phyloP scores from a whole-genome alignment of 768 basidiomycete genomes.

The Lepiota subincarnata region DNA sequence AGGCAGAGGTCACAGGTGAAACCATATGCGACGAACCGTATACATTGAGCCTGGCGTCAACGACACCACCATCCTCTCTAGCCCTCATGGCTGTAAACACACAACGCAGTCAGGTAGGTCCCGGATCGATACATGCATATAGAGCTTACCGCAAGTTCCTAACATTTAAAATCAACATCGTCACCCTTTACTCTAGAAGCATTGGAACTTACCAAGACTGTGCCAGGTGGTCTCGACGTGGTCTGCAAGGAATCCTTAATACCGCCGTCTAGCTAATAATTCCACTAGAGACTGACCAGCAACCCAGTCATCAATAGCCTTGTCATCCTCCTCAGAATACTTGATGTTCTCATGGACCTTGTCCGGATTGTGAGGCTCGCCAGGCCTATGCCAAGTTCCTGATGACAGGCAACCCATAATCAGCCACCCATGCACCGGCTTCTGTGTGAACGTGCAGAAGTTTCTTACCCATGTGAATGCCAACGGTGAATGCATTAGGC shows the following conservation, averaged over 20 bases:
- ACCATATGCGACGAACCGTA: constrained; percentile 31
- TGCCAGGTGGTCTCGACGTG: constrained; percentile 81
- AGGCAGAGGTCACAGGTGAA: neutral
- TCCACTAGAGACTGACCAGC: constrained; percentile 28
- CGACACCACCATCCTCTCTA: constrained; percentile 59
- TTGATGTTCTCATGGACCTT: constrained; percentile 64
- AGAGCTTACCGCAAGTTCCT: constrained; percentile 41
- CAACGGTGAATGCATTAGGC: constrained; percentile 60
- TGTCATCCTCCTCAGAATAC: constrained; percentile 64
- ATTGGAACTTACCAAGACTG: constrained; percentile 44
- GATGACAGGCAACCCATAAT: constrained; percentile 42
- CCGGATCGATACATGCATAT: too few relatives aligned
- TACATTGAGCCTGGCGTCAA: constrained; percentile 60
- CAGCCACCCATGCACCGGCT: neutral
- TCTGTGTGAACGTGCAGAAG: neutral
- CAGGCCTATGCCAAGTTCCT: constrained; percentile 37
- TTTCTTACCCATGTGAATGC: constrained; percentile 62
- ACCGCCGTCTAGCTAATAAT: neutral
- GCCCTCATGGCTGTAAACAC: constrained; percentile 56
- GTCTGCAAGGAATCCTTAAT: constrained; percentile 40
- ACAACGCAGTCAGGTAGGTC: neutral
- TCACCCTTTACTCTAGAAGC: neutral
- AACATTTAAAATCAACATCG: neutral
- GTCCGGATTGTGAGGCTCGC: constrained; percentile 45
- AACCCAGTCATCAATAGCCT: constrained; percentile 70